Percentiles rank a stretch among this genome's conserved stretches.
Conservation (phyloP, 2,329 filamentous ascomycete genomes). For the Thielaviopsis euricoi region DNA sequence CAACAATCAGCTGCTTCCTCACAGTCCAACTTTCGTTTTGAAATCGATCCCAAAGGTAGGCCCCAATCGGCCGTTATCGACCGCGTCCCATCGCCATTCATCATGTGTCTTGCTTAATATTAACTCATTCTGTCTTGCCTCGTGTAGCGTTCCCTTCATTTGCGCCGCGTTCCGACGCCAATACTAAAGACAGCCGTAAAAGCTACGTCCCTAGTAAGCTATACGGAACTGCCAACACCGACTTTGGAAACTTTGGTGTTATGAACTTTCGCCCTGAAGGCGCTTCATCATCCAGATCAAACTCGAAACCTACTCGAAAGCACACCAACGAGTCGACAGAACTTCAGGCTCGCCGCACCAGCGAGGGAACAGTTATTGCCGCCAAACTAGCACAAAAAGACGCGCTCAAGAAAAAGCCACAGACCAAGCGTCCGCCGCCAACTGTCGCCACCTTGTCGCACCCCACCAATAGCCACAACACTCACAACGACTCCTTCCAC, state of each 20-base stretch:
- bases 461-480: not conserved
- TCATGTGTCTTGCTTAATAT: not conserved
- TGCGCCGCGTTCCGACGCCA: constrained; percentile 2
- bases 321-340: constrained; percentile 24
- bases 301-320: constrained; percentile 17
- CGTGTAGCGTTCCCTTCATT: constrained; percentile 7
- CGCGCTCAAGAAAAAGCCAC: constrained; percentile 24
- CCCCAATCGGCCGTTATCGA: not conserved
- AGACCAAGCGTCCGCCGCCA: constrained; percentile 2
- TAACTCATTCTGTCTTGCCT: not conserved
- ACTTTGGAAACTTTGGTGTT: constrained; percentile 44
- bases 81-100: not conserved
- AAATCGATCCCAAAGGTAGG: constrained; percentile 8
- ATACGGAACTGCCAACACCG: constrained; percentile 38
- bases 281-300: constrained; percentile 16
- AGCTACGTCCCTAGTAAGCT: constrained; percentile 47
- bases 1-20: constrained; percentile 3
- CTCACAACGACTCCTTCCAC: not conserved
- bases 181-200: constrained; percentile 15
- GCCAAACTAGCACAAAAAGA: constrained; percentile 38
- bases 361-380: constrained; percentile 42
- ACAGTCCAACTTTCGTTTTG: constrained; percentile 3
- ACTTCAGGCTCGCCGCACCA: constrained; percentile 41
- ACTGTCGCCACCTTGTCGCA: not conserved
- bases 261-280: constrained; percentile 34